Evolutionary conservation across 2,329 filamentous ascomycete species (phyloP), one percentile per base, ranked within the genome.

Genomic region (Amauroascus niger): DNA sequence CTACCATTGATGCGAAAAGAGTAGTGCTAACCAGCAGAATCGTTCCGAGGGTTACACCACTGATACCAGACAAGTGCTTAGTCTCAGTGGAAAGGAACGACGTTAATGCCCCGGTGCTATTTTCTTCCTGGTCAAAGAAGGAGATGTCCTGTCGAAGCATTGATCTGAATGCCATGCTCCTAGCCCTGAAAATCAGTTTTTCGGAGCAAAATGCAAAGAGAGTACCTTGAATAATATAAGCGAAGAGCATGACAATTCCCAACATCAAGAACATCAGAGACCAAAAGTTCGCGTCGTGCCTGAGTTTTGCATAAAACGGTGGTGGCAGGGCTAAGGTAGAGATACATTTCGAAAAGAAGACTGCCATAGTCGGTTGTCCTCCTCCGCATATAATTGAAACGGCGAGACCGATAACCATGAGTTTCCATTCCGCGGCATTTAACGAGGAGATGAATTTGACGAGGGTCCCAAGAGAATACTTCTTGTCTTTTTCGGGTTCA

Each of bases 131-230:
- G 68, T 97, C 93, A 62, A 96, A 98, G 69, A 90, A 97, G 26
- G 82, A 76, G 55, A 97, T 90, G 58, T 97, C 93, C 69, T 97
- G 91, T 59, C 90, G 86, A 49, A 97, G 80, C 74, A 97, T 88
- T 22, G 84, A 78, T 30, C 90, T 79, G 75, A 98, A 96, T 6
- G 89, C 86, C 54, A 76, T 77, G 67, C 93, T 83, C 61, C 93
- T 82, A 1, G 91, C 88, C 18, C 88, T 83, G 65, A 88, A 87
- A 52, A 96, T 80, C 22, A 97, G 79, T 39, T 82, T 79, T 72
- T 95, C 88, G n/a, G 88, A 93, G 71, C 87, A 90, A 63, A 82
- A 83, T 16, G 88, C 90, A 61, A 97, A 90, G 1, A 83, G 75
- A 49, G 86, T 63, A 49, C 88, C 88, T 63, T 91, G 86, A 5